These are phyloP conservation scores for Jamesozyma rosinii DNA, from an alignment of 805 yeast species.

Conservation along the genomic window DNA sequence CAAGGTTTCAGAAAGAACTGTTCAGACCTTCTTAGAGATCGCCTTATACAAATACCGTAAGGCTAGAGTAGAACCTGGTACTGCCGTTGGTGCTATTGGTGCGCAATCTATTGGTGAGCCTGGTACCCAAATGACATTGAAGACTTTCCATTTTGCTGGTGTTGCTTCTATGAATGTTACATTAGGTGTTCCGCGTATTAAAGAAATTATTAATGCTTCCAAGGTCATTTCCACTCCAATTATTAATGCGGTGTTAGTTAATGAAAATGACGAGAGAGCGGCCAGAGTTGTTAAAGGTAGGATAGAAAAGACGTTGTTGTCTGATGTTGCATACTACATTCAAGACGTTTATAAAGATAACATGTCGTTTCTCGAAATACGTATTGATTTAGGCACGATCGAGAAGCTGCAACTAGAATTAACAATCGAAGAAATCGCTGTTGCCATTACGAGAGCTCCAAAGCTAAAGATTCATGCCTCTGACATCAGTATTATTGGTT, in stretches of 20 bases:
- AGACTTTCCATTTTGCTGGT: slow-evolving; percentile 98
- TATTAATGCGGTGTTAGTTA: slow-evolving; percentile 86
- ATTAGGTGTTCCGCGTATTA: slow-evolving; percentile 97
- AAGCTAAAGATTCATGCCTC: slow-evolving; percentile 72
- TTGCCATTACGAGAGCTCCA: slow-evolving; percentile 75
- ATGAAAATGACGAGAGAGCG: slow-evolving; percentile 90
- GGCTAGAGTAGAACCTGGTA: slow-evolving; percentile 96
- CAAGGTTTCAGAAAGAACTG: slow-evolving; percentile 53
- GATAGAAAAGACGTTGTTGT: slow-evolving; percentile 80
- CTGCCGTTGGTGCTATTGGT: slow-evolving; percentile 98
- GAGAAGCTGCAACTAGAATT: slow-evolving; percentile 85
- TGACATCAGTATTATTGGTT: slow-evolving; percentile 62
- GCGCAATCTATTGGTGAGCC: slow-evolving; percentile 99
- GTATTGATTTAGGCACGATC: slow-evolving; percentile 74
- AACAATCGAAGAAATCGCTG: slow-evolving; percentile 74
- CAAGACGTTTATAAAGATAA: slow-evolving; percentile 87
- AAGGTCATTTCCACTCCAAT: slow-evolving; percentile 93
- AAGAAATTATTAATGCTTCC: slow-evolving; percentile 95
- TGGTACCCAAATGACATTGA: slow-evolving; percentile 96
- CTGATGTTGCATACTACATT: slow-evolving; percentile 79
- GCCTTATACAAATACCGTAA: slow-evolving; percentile 74
- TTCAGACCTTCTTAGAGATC: slow-evolving; percentile 58
- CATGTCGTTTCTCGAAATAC: slow-evolving; percentile 68
- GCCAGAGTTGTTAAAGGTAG: slow-evolving; percentile 98
- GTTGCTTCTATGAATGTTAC: slow-evolving; percentile 99